These are phyloP conservation scores for Dovyalis caffra DNA, from an alignment of 345 rosid species.

Conservation along the genomic window DNA sequence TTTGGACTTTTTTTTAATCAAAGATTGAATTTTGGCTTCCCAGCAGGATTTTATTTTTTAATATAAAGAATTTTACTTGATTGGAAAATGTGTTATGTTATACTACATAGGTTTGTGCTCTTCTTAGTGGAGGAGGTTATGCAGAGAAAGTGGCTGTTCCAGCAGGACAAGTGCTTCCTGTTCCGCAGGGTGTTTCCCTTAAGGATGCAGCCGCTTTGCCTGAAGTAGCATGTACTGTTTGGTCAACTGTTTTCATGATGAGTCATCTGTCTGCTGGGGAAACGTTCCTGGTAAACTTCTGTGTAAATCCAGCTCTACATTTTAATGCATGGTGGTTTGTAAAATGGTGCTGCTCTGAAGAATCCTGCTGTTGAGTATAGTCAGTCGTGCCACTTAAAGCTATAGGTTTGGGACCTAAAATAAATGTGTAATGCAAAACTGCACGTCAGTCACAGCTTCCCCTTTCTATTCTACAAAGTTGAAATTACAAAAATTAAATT, in stretches of 20 bases:
- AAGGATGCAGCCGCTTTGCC: conserved; percentile 71
- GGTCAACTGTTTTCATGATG: conserved; percentile 87
- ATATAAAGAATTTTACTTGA: background rate
- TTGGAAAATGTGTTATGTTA: background rate
- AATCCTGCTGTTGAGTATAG: background rate
- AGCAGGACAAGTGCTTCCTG: conserved; percentile 62
- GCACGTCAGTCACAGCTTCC: background rate
- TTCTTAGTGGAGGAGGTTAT: conserved; percentile 83
- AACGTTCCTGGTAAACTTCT: conserved; percentile 56
- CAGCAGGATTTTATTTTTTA: background rate
- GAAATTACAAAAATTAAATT: no score
- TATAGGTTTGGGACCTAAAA: background rate
- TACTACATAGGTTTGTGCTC: conserved; percentile 68
- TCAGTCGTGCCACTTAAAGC: background rate
- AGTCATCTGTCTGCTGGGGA: conserved; percentile 62
- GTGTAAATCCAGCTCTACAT: background rate
- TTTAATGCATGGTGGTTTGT: background rate
- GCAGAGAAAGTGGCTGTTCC: conserved; percentile 84
- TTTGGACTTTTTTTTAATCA: background rate
- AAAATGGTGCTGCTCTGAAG: background rate
- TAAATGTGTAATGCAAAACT: background rate
- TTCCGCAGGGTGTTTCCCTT: conserved; percentile 57
- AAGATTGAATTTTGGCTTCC: background rate
- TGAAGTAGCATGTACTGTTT: conserved; percentile 89
- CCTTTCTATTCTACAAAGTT: background rate